Conservation (phyloP, 257 asterid genomes). For the Dorcoceras hygrometricum region DNA sequence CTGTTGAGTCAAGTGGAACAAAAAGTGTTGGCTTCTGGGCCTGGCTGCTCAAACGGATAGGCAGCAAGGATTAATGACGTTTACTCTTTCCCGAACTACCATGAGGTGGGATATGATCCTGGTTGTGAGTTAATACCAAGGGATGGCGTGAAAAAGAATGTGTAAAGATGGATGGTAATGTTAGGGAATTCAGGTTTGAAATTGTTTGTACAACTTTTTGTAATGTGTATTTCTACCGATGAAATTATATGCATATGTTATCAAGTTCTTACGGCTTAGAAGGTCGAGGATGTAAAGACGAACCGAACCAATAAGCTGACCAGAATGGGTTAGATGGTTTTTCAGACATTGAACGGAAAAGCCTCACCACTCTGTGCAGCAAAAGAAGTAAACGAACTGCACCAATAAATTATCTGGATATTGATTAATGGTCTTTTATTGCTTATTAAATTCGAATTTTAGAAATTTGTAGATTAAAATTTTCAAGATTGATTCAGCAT, state of each 20-base stretch:
- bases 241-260: neutral
- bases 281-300: neutral
- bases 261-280: neutral
- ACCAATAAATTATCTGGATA: neutral
- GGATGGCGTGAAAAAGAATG: neutral
- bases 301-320: neutral
- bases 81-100: neutral
- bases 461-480: no score
- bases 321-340: neutral
- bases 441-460: neutral
- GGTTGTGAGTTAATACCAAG: neutral
- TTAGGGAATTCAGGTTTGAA: neutral
- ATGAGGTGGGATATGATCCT: neutral
- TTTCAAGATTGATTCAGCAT: neutral
- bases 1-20: conserved; percentile 27
- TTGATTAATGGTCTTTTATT: neutral
- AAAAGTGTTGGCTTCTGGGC: conserved; percentile 42
- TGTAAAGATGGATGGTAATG: neutral
- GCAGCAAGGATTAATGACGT: conserved; percentile 34
- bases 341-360: neutral
- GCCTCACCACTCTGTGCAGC: neutral
- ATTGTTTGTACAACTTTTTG: neutral
- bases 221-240: neutral
- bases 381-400: neutral
- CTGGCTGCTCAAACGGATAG: conserved; percentile 32